phyloP scores from a whole-genome alignment of 306 rosid species.

The Pyrus bretschneideri region DNA sequence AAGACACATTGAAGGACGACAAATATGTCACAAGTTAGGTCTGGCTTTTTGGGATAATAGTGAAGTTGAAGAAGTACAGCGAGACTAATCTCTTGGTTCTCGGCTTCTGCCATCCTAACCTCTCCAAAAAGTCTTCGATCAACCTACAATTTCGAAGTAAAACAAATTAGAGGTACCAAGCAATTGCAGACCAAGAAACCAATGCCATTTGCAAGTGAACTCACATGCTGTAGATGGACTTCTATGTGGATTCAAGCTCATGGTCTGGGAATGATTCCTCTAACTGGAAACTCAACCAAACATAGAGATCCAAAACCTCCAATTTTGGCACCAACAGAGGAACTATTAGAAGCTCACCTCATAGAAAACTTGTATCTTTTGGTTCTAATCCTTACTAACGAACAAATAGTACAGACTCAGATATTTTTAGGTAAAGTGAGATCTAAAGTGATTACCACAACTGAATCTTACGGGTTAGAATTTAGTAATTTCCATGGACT shows the following conservation, averaged over 20 bases:
- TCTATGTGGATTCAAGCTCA: slow-evolving; percentile 65
- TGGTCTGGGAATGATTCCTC: slow-evolving; percentile 91
- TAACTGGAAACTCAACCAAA: slow-evolving; percentile 88
- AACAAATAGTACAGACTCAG: neutral
- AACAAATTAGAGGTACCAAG: neutral
- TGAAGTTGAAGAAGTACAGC: slow-evolving; percentile 21
- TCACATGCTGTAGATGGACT: slow-evolving; percentile 77
- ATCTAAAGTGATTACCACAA: too few species aligned
- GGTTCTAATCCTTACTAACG: neutral
- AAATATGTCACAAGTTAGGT: slow-evolving; percentile 17
- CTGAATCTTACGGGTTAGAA: neutral
- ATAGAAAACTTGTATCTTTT: neutral
- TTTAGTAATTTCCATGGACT: neutral
- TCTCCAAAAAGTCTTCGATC: slow-evolving; percentile 82
- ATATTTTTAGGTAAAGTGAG: neutral
- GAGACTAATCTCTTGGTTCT: slow-evolving; percentile 27
- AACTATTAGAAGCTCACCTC: neutral
- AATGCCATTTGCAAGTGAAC: slow-evolving; percentile 16
- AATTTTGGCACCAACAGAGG: slow-evolving; percentile 26
- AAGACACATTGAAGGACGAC: neutral
- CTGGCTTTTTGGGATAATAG: slow-evolving; percentile 20
- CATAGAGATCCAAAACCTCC: slow-evolving; percentile 90
- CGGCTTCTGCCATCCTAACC: slow-evolving; percentile 69
- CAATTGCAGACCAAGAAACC: neutral
- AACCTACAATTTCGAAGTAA: slow-evolving; percentile 40